These are phyloP conservation scores for Fusarium anguioides DNA, from an alignment of 2,329 filamentous ascomycete species.

Conservation along the genomic window DNA sequence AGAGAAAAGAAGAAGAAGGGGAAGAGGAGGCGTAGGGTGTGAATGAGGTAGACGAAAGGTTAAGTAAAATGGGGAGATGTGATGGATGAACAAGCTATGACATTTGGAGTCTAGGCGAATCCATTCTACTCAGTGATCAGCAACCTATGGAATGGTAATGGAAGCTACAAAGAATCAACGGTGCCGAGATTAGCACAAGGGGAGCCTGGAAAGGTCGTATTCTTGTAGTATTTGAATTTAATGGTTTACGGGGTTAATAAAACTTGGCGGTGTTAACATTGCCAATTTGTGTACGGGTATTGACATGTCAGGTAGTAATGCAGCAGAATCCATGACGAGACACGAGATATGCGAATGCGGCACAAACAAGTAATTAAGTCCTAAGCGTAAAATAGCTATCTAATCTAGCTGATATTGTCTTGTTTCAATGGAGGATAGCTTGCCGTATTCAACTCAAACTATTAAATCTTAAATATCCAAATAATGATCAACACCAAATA, in stretches of 20 bases:
- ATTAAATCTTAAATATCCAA: too few species aligned
- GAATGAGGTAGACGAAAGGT: not conserved
- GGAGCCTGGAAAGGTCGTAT: not conserved
- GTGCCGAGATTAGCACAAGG: constrained; percentile 25
- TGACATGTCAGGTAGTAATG: not conserved
- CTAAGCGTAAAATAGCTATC: too few species aligned
- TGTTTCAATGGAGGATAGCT: not conserved
- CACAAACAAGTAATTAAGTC: not conserved
- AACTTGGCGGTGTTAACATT: not conserved
- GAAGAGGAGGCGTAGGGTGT: too few species aligned
- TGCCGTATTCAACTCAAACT: not conserved
- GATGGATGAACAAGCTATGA: constrained; percentile 18
- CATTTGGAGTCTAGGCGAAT: constrained; percentile 10
- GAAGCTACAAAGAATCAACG: constrained; percentile 19
- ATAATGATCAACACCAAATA: too few species aligned
- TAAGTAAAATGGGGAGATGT: constrained; percentile 13
- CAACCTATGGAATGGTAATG: constrained; percentile 27
- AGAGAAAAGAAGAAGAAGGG: not conserved
- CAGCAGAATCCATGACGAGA: constrained; percentile 19
- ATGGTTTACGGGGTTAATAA: constrained; percentile 6
- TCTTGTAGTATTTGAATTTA: not conserved
- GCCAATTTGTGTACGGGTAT: not conserved
- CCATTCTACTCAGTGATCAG: constrained; percentile 9
- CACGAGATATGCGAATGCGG: not conserved
- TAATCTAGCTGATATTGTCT: too few species aligned